phyloP scores from a whole-genome alignment of 1,284 basidiomycete genomes.

The Amylostereum chailletii region DNA sequence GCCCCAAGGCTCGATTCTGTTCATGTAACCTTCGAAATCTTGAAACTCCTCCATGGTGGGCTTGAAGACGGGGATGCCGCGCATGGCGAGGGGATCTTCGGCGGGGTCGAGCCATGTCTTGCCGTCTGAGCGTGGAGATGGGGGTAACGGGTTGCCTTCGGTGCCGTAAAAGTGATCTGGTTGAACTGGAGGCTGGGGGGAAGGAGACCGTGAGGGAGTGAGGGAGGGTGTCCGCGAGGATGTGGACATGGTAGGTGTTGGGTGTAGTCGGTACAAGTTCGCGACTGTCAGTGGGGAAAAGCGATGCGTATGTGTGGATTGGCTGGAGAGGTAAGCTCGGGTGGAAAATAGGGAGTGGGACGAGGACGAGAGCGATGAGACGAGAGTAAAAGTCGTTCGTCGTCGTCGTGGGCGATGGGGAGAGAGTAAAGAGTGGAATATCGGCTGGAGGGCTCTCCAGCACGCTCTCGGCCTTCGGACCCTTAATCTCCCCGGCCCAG shows the following conservation, averaged over 20 bases:
- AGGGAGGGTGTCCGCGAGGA: constrained; percentile 32
- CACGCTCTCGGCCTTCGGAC: no score
- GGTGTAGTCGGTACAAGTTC: no score
- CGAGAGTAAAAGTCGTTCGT: no score
- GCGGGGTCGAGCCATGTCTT: constrained; percentile 65
- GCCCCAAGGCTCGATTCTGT: constrained; percentile 81
- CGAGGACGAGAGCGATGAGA: no score
- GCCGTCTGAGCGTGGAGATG: constrained; percentile 50
- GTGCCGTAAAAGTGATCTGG: constrained; percentile 76
- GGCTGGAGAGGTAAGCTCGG: no score
- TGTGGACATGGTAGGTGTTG: constrained; percentile 7
- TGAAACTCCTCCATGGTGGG: constrained; percentile 83
- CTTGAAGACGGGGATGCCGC: constrained; percentile 91
- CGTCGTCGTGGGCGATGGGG: no score
- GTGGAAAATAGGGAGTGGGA: no score
- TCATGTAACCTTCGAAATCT: constrained; percentile 87
- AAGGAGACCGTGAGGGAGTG: constrained; percentile 45
- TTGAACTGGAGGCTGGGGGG: constrained; percentile 44
- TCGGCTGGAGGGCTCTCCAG: no score
- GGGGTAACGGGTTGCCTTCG: constrained; percentile 40
- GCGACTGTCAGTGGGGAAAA: no score
- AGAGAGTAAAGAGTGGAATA: no score
- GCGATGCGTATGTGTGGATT: no score
- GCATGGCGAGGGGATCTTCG: constrained; percentile 77
- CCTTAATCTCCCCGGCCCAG: no score